Evolutionary conservation across 2,329 filamentous ascomycete species (phyloP).

Genomic region (Akanthomyces dipterigenus): DNA sequence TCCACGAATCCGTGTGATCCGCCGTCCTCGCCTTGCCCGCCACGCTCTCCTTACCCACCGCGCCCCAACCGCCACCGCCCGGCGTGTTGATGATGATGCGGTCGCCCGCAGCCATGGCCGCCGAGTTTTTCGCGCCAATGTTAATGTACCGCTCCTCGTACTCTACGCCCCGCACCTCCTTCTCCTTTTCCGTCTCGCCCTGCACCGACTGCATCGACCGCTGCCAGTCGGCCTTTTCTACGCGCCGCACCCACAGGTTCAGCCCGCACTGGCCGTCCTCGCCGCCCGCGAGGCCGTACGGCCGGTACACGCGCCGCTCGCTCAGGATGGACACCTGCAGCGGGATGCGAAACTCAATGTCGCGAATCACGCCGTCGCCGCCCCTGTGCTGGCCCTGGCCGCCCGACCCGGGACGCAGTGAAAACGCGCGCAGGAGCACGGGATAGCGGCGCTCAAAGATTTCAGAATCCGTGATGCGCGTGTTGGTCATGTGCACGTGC

Average conservation of each 20-base stretch:
- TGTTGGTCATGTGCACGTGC: slow-evolving; percentile 63
- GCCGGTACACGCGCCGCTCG: slow-evolving; percentile 69
- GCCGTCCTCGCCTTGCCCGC: slow-evolving; percentile 37
- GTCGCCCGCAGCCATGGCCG: slow-evolving; percentile 68
- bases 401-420: slow-evolving; percentile 54
- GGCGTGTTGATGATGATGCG: slow-evolving; percentile 72
- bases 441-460: slow-evolving; percentile 53
- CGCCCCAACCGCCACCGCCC: slow-evolving; percentile 73
- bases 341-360: slow-evolving; percentile 73
- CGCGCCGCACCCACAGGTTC: slow-evolving; percentile 80
- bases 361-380: slow-evolving; percentile 67
- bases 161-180: slow-evolving; percentile 30
- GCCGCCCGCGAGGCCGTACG: slow-evolving; percentile 76
- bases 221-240: slow-evolving; percentile 50
- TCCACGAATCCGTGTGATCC: slow-evolving; percentile 51
- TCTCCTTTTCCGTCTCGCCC: slow-evolving; percentile 19
- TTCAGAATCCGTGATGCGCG: slow-evolving; percentile 57
- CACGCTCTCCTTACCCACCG: slow-evolving; percentile 49
- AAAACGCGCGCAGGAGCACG: slow-evolving; percentile 65
- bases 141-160: slow-evolving; percentile 60
- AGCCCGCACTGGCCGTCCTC: slow-evolving; percentile 70
- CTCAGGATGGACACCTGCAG: slow-evolving; percentile 72
- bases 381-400: slow-evolving; percentile 61
- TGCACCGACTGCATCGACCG: slow-evolving; percentile 34
- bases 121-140: slow-evolving; percentile 73